These are phyloP conservation scores for Glebionis coronaria DNA, from an alignment of 129 eudicot genomes.

Conservation along the genomic window DNA sequence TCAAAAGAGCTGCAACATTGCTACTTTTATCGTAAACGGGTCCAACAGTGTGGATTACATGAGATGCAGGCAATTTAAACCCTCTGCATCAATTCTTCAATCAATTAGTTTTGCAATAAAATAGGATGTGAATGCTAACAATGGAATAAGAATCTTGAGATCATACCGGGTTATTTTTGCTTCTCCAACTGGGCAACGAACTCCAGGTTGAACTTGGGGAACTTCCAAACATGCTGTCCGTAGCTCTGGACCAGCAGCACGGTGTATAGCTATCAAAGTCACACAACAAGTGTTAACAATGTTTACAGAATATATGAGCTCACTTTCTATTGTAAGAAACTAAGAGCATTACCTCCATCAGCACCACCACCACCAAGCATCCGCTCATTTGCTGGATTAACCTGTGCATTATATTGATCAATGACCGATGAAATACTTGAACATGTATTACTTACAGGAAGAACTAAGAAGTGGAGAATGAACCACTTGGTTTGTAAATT, in stretches of 20 bases:
- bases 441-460: neutral
- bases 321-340: neutral
- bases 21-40: constrained; percentile 63
- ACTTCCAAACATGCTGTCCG: constrained; percentile 75
- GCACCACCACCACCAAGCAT: constrained; percentile 99
- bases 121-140: neutral
- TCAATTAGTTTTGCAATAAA: neutral
- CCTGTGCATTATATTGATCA: constrained; percentile 36
- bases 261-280: constrained; percentile 66
- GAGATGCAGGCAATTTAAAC: constrained; percentile 85
- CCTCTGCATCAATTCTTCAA: constrained; percentile 54
- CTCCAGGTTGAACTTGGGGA: constrained; percentile 81
- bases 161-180: constrained; percentile 93
- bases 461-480: neutral
- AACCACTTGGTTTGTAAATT: neutral
- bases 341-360: constrained; percentile 69
- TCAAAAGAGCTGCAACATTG: constrained; percentile 58
- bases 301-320: neutral
- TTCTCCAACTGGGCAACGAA: constrained; percentile 98
- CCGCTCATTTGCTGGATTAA: constrained; percentile 90
- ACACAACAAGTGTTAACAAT: constrained; percentile 5
- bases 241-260: constrained; percentile 94
- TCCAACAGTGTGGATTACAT: constrained; percentile 94
- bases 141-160: neutral
- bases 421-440: constrained; percentile 8